Conservation (phyloP, 2,329 filamentous ascomycete genomes). For the Venturiaceae sp. region DNA sequence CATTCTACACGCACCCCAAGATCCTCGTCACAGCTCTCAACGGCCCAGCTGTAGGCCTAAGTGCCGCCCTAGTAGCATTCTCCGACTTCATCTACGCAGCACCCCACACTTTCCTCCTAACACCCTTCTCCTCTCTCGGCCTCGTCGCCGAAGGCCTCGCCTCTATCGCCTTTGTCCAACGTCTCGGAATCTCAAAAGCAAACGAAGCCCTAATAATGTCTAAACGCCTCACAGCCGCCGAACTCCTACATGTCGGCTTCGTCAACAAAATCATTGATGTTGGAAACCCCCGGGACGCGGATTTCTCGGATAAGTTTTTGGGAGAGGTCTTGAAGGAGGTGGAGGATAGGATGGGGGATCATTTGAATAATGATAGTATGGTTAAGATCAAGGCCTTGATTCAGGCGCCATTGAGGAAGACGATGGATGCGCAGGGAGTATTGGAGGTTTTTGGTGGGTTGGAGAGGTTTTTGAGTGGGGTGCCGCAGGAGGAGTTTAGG, state of each 20-base stretch:
- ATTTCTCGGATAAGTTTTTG: constrained; percentile 57
- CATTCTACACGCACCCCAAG: constrained; percentile 90
- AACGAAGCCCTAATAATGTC: constrained; percentile 94
- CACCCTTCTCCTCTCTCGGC: constrained; percentile 82
- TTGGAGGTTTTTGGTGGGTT: constrained; percentile 79
- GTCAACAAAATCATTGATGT: constrained; percentile 72
- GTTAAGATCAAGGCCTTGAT: constrained; percentile 79
- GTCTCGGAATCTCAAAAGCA: constrained; percentile 70
- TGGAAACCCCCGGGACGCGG: constrained; percentile 46
- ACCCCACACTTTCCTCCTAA: constrained; percentile 75
- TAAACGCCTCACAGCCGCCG: constrained; percentile 61
- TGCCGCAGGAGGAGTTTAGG: constrained; percentile 81
- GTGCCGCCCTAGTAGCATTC: constrained; percentile 71
- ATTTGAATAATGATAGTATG: constrained; percentile 72
- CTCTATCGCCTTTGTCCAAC: constrained; percentile 65
- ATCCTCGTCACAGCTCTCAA: constrained; percentile 87
- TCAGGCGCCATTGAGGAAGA: constrained; percentile 59
- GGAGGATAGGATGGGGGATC: constrained; percentile 66
- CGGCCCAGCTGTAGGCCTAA: constrained; percentile 81
- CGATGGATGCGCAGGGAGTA: constrained; percentile 67
- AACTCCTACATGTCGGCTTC: constrained; percentile 68
- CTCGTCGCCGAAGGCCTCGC: constrained; percentile 84
- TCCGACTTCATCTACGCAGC: constrained; percentile 89
- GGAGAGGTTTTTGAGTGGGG: constrained; percentile 66
- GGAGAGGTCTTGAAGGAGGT: constrained; percentile 67